phyloP scores from a whole-genome alignment of 1,284 basidiomycete genomes.

The Tilletia horrida region DNA sequence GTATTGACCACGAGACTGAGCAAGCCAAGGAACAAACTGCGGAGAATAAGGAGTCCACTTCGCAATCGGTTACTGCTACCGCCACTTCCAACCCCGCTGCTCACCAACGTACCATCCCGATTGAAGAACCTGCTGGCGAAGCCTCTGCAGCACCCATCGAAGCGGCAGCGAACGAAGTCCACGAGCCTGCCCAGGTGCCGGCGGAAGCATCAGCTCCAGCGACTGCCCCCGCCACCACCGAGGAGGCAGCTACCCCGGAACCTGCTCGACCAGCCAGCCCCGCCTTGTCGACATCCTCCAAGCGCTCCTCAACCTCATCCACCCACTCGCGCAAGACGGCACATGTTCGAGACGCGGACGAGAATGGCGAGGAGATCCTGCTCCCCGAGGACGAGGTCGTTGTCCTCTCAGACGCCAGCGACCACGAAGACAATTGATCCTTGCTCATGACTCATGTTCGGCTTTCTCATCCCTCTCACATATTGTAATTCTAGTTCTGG shows the following conservation, averaged over 20 bases:
- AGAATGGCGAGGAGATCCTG: constrained; percentile 16
- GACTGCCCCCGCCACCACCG: not conserved
- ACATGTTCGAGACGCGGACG: constrained; percentile 11
- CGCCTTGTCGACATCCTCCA: not conserved
- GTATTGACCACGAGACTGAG: not conserved
- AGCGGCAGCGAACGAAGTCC: too few relatives aligned
- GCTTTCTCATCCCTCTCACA: too few relatives aligned
- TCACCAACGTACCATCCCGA: not conserved
- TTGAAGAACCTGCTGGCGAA: too few relatives aligned
- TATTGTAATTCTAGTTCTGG: too few relatives aligned
- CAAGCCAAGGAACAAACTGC: not conserved
- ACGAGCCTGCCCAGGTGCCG: too few relatives aligned
- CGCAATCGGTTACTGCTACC: not conserved
- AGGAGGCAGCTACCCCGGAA: not conserved
- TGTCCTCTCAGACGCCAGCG: not conserved
- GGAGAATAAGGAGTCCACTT: not conserved
- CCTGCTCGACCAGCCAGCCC: not conserved
- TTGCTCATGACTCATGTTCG: too few relatives aligned
- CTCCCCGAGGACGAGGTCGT: not conserved
- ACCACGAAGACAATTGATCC: not conserved
- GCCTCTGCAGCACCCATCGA: too few relatives aligned
- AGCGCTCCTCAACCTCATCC: constrained; percentile 4
- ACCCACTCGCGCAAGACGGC: not conserved
- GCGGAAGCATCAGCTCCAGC: not conserved
- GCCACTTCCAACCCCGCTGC: not conserved